Percentiles rank a stretch among this genome's conserved stretches.
Evolutionary conservation across 768 basidiomycete genomes (phyloP).

Genomic region (Lyophyllum shimeji): DNA sequence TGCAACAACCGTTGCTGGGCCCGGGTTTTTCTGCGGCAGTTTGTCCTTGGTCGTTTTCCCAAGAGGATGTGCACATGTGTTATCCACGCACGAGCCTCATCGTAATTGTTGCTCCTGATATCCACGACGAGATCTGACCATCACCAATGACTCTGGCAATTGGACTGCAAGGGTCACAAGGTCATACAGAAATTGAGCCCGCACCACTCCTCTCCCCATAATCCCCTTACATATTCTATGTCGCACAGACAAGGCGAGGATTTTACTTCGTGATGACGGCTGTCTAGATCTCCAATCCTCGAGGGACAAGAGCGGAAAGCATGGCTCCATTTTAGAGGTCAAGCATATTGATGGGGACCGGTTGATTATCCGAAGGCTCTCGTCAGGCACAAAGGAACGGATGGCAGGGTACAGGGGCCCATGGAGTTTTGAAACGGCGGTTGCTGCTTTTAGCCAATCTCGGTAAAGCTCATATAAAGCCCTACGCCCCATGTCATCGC

Average conservation of each 20-base stretch:
- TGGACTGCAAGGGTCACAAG: neutral
- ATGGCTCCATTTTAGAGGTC: neutral
- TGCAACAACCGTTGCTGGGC: too few relatives aligned
- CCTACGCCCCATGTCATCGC: conserved; percentile 13
- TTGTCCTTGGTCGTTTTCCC: too few relatives aligned
- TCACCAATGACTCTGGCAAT: too few relatives aligned
- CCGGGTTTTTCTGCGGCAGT: too few relatives aligned
- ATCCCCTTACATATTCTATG: neutral
- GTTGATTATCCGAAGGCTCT: neutral
- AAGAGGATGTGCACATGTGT: too few relatives aligned
- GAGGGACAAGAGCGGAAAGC: neutral
- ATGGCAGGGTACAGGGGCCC: conserved; percentile 5
- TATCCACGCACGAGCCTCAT: neutral
- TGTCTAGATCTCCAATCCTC: neutral
- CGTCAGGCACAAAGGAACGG: conserved; percentile 23
- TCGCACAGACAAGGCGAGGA: neutral
- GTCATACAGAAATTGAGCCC: neutral
- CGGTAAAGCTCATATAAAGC: conserved; percentile 18
- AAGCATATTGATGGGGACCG: neutral
- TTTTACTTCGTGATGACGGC: neutral
- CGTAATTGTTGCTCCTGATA: too few relatives aligned
- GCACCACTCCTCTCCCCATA: neutral
- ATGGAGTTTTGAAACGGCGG: conserved; percentile 19
- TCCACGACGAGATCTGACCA: too few relatives aligned
- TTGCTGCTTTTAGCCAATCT: conserved; percentile 23